phyloP scores from a whole-genome alignment of 2,329 filamentous ascomycete genomes.

The Fragosphaeria purpurea region DNA sequence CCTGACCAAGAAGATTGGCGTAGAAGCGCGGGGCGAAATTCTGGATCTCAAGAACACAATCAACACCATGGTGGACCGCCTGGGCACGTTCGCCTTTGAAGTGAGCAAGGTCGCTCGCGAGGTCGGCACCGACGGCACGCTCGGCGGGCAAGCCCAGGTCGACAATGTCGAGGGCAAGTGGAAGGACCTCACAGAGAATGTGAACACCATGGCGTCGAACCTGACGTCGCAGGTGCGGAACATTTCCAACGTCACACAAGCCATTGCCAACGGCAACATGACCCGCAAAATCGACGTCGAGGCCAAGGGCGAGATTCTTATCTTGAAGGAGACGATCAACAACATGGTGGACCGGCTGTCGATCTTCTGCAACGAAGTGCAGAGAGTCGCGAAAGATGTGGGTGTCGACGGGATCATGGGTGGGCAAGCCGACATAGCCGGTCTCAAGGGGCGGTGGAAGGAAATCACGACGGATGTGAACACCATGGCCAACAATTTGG shows the following conservation, averaged over 20 bases:
- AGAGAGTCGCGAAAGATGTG: constrained; percentile 90
- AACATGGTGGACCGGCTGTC: constrained; percentile 96
- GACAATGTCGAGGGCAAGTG: constrained; percentile 95
- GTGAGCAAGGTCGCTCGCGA: constrained; percentile 93
- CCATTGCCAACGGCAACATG: constrained; percentile 92
- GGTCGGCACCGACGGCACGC: constrained; percentile 89
- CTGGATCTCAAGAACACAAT: constrained; percentile 93
- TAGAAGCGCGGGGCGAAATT: constrained; percentile 90
- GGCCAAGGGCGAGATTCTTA: constrained; percentile 87
- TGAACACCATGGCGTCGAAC: constrained; percentile 67
- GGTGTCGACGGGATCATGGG: constrained; percentile 98
- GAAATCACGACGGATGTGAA: constrained; percentile 97
- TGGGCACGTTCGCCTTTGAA: constrained; percentile 92
- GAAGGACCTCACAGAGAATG: constrained; percentile 90
- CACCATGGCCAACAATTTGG: constrained; percentile 68
- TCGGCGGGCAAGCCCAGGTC: constrained; percentile 87
- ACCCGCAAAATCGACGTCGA: constrained; percentile 93
- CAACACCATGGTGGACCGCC: constrained; percentile 96
- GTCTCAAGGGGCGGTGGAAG: constrained; percentile 90
- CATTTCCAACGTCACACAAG: constrained; percentile 89
- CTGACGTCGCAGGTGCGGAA: constrained; percentile 69
- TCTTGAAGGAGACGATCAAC: constrained; percentile 93
- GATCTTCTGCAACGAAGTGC: constrained; percentile 92
- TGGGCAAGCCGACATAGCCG: constrained; percentile 88
- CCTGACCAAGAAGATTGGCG: constrained; percentile 89